phyloP scores from a whole-genome alignment of 2,329 filamentous ascomycete species.

The Fusarium sp. region DNA sequence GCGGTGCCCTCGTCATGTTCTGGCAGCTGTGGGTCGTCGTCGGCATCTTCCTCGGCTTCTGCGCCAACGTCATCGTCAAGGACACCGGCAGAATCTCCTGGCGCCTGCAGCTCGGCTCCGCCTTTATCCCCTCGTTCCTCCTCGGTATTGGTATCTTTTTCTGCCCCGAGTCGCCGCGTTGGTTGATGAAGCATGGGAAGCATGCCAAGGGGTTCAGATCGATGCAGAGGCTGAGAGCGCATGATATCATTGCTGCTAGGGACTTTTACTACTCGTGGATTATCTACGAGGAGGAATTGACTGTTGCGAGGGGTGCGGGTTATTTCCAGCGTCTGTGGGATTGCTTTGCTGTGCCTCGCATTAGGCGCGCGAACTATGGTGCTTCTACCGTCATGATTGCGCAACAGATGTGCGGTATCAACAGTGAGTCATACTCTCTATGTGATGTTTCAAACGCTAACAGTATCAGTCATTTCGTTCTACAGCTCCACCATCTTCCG shows the following conservation, averaged over 20 bases:
- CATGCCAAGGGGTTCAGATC: slow-evolving; percentile 67
- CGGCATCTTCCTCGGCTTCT: slow-evolving; percentile 60
- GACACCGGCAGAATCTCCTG: slow-evolving; percentile 64
- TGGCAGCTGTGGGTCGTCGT: slow-evolving; percentile 63
- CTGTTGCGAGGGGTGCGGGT: slow-evolving; percentile 40
- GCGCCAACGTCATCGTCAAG: slow-evolving; percentile 63
- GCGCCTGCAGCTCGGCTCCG: slow-evolving; percentile 71
- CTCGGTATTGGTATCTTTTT: slow-evolving; percentile 67
- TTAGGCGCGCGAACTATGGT: slow-evolving; percentile 77
- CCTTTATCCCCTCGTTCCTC: slow-evolving; percentile 64
- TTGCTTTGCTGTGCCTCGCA: slow-evolving; percentile 72
- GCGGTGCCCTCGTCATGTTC: slow-evolving; percentile 82
- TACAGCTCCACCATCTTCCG: slow-evolving; percentile 29
- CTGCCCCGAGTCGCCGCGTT: slow-evolving; percentile 71
- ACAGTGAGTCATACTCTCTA: slow-evolving; percentile 5
- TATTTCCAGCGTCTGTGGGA: slow-evolving; percentile 56
- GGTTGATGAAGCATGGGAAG: slow-evolving; percentile 71
- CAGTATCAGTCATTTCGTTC: slow-evolving; percentile 36
- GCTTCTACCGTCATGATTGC: slow-evolving; percentile 83
- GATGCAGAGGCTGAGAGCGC: slow-evolving; percentile 59
- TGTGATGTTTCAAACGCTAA: not conserved
- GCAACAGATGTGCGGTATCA: slow-evolving; percentile 61
- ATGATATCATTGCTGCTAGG: slow-evolving; percentile 64
- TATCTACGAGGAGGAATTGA: slow-evolving; percentile 48
- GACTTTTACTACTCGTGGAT: slow-evolving; percentile 64